A percentile compares a stretch with the other conserved stretches of the same genome.
phyloP scores from a whole-genome alignment of 2,329 filamentous ascomycete genomes.

The Colletotrichum ledebouriae region DNA sequence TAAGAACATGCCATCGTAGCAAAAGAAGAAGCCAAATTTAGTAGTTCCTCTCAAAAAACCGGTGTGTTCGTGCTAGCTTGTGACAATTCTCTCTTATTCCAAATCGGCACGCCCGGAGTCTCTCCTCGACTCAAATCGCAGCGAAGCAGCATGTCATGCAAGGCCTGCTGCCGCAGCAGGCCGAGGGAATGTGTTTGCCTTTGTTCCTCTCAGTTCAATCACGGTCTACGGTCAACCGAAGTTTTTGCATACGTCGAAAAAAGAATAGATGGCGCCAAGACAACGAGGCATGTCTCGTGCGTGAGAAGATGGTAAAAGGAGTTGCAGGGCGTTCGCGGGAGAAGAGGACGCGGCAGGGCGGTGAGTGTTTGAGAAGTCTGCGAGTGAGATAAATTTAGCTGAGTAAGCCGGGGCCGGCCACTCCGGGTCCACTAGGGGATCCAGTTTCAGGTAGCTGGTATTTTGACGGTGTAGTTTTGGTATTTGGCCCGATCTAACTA shows the following conservation, averaged over 20 bases:
- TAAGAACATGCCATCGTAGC: not conserved
- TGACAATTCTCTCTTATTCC: slow-evolving; percentile 1
- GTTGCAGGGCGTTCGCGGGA: not conserved
- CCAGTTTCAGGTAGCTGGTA: too few relatives aligned
- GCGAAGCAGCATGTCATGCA: slow-evolving; percentile 12
- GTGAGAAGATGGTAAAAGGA: slow-evolving; percentile 41
- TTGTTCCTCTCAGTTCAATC: not conserved
- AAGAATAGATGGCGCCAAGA: slow-evolving; percentile 2
- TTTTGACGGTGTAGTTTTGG: too few relatives aligned
- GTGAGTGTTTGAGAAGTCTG: slow-evolving; percentile 27
- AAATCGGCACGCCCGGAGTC: not conserved
- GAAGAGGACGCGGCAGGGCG: not conserved
- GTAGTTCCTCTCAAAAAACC: not conserved
- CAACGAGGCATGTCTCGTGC: not conserved
- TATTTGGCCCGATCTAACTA: too few relatives aligned
- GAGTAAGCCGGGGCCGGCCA: slow-evolving; percentile 20
- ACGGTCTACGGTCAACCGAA: slow-evolving; percentile 21
- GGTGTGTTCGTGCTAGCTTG: not conserved
- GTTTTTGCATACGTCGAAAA: slow-evolving; percentile 1
- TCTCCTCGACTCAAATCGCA: not conserved
- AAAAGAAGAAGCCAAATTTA: not conserved
- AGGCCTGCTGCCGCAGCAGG: not conserved
- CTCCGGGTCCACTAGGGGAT: not conserved
- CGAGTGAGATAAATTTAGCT: slow-evolving; percentile 21
- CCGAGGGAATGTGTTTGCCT: not conserved